A percentile compares a stretch with the other conserved stretches of the same genome.
These are phyloP conservation scores for Cyclotella sp. DNA, from an alignment of 108 stramenopile species.

Conservation along the genomic window DNA sequence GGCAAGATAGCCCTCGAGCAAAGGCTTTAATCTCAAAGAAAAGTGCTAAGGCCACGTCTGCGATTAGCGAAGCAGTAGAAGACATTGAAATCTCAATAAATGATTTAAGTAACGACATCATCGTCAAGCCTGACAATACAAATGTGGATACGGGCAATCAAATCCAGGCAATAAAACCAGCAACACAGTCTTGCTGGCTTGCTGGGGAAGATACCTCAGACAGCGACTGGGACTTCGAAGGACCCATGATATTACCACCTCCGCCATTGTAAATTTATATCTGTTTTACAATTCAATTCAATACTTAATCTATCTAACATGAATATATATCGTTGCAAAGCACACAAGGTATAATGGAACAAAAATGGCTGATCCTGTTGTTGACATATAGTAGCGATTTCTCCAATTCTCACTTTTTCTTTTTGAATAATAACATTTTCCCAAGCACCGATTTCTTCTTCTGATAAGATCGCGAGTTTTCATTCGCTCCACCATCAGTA, in stretches of 20 bases:
- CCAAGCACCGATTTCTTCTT: slow-evolving; percentile 32
- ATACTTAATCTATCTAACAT: not conserved
- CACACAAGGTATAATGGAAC: no score
- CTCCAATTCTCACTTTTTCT: slow-evolving; percentile 14
- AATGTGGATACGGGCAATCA: not conserved
- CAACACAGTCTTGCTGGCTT: slow-evolving; percentile 27
- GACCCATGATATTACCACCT: slow-evolving; percentile 52
- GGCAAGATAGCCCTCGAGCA: no score
- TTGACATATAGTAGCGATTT: no score
- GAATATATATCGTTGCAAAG: no score
- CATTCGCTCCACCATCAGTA: not conserved
- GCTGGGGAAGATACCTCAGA: slow-evolving; percentile 38
- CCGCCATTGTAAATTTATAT: slow-evolving; percentile 23
- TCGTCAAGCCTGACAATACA: not conserved
- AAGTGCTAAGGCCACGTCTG: no score
- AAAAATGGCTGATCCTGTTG: no score
- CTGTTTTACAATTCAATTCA: not conserved
- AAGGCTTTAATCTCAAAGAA: no score
- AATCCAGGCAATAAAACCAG: not conserved
- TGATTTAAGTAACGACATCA: not conserved
- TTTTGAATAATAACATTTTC: slow-evolving; percentile 36
- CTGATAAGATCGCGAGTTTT: not conserved
- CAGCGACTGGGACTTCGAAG: slow-evolving; percentile 53
- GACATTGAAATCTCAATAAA: not conserved
- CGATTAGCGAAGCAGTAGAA: no score